Conservation (phyloP, 441 rosid species). For the Aleurites moluccanus region DNA sequence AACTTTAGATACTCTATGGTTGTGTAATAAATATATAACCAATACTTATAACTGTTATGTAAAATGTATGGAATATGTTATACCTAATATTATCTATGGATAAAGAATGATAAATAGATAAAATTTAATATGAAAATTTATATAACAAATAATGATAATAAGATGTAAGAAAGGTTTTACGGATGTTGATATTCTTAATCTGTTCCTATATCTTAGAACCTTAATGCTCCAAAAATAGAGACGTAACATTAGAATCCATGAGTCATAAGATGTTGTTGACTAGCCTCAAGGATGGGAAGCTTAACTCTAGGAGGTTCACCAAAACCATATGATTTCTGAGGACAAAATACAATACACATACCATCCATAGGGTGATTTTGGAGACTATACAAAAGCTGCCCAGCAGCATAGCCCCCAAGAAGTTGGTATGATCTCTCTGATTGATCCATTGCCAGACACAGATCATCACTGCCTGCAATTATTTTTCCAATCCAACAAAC, state of each 20-base stretch:
- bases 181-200: no score
- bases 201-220: no score
- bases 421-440: constrained; percentile 78
- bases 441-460: constrained; percentile 71
- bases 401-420: constrained; percentile 74
- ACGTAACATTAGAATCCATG: neutral
- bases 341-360: constrained; percentile 42
- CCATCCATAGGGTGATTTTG: constrained; percentile 33
- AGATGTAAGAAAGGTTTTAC: no score
- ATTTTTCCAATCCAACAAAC: neutral
- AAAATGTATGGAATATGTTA: no score
- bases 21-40: no score
- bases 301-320: constrained; percentile 42
- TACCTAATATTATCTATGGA: no score
- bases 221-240: no score
- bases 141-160: no score
- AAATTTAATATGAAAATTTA: no score
- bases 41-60: no score
- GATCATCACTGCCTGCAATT: constrained; percentile 60
- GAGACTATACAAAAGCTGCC: constrained; percentile 54
- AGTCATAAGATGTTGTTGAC: constrained; percentile 32
- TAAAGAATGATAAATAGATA: no score
- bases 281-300: constrained; percentile 55
- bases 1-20: no score
- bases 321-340: constrained; percentile 28